Conservation (phyloP, 495 filamentous ascomycete species). For the Neurospora sp. region DNA sequence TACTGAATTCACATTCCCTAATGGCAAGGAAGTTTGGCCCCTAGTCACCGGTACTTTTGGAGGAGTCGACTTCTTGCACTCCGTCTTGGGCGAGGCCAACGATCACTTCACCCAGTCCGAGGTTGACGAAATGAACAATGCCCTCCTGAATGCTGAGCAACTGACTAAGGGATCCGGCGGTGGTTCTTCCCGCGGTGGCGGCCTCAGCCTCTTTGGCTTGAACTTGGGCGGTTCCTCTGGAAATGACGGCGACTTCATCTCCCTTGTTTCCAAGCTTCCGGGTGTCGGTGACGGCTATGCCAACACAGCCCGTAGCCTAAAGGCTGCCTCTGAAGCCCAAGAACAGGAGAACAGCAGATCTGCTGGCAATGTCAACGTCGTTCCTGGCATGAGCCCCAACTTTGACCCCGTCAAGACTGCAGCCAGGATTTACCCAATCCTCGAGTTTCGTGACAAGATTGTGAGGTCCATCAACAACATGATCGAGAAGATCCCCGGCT, state of each 20-base stretch:
- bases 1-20: slow-evolving; percentile 55
- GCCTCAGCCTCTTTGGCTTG: slow-evolving; percentile 26
- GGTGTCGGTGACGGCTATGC: slow-evolving; percentile 62
- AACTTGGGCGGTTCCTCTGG: slow-evolving; percentile 23
- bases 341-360: slow-evolving; percentile 46
- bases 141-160: slow-evolving; percentile 49
- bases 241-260: slow-evolving; percentile 44
- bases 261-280: slow-evolving; percentile 67
- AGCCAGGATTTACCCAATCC: slow-evolving; percentile 83
- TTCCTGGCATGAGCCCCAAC: slow-evolving; percentile 60
- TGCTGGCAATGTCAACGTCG: slow-evolving; percentile 32
- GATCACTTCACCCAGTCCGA: slow-evolving; percentile 96
- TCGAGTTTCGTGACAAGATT: slow-evolving; percentile 88
- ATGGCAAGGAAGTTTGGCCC: slow-evolving; percentile 67
- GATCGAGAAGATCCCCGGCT: slow-evolving; percentile 85
- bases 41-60: slow-evolving; percentile 82
- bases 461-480: slow-evolving; percentile 71
- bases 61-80: slow-evolving; percentile 92
- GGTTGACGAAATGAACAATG: slow-evolving; percentile 76
- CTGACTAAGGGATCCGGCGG: slow-evolving; percentile 5
- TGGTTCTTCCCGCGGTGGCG: slow-evolving; percentile 7
- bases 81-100: slow-evolving; percentile 88
- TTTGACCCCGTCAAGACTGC: slow-evolving; percentile 78
- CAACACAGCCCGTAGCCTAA: slow-evolving; percentile 66
- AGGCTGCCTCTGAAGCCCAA: slow-evolving; percentile 63